Evolutionary conservation across 352 stramenopile species (phyloP), one percentile per base, ranked within the genome.

Genomic region (Globisporangium rhizosaccharum): DNA sequence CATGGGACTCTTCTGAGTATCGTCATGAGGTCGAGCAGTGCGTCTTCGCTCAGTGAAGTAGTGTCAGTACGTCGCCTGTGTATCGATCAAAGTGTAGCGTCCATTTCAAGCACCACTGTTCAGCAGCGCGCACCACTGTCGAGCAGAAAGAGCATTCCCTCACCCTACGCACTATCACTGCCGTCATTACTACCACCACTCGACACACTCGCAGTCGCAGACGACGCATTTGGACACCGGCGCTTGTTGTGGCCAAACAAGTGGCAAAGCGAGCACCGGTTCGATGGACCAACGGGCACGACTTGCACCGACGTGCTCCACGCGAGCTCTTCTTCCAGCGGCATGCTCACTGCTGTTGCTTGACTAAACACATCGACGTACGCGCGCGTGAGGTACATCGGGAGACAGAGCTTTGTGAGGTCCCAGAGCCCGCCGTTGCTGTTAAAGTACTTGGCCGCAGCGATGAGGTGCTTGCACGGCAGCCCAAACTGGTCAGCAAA

Each of bases 261-360:
- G 55, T 81, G 76, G 65, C 72, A 81, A 10, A 78, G 55, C 2
- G 67, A 81, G 49, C 72, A 81, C 15, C 68, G 59, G 42, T 81
- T 81, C 14, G 62, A 66, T 0, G 57, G 61, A 2, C 57, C 57
- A 1, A 63, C 57, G 9, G 62, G 56, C 57, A 75, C 72, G 57
- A 76, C 70, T 20, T 76, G 67, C 53, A 81, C 73, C 1, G 70
- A 51, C 28, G 64, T 56, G 41, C 74, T 72, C 44, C 70, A 62
- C 25, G 67, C 62, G 11, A 80, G 67, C 47, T 80, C 72, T 25
- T 80, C 72, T n/a, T 80, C 72, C 41, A 80, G 66, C 9, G 72
- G 72, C 42, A 80, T 71, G 50, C 73, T 63, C 30, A 72, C 53
- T 36, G 71, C 56, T 14, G 59, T 60, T 47, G 64, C 33, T 2